Evolutionary conservation across 2,329 filamentous ascomycete genomes (phyloP), one percentile per base, ranked within the genome.

Genomic region (Zalaria obscura): DNA sequence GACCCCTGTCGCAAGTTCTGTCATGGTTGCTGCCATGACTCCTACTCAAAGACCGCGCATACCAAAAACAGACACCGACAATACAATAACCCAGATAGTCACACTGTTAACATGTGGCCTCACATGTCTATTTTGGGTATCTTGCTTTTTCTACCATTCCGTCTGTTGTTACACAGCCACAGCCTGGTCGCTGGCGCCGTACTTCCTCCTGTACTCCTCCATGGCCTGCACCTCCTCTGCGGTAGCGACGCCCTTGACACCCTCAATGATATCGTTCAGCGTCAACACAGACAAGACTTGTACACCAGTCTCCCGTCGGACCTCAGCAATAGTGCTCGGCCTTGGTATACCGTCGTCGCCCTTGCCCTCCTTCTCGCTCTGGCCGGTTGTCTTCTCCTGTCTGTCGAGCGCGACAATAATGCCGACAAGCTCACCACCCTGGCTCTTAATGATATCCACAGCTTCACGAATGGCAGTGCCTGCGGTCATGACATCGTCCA

Each of bases 401-500:
- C 89, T 75, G 63, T 95, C 86, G 50, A 95, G 72, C 3, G 88
- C 83, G 28, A 98, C 83, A 18, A 95, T 75, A 43, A 96, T 88
- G 27, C 87, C 89, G 3, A 82, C 83, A 25, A 96, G 77, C 39
- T 74, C 76, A 2, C 89, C 91, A 3, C 89, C 91, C 59, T 93
- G 82, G 52, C 76, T 76, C 53, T 78, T 73, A 58, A 96, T 94
- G 62, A 94, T 91, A 41, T 78, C 78, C 46, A 96, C 87, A 9
- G 89, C 86, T 62, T 96, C 88, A 44, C 87, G 74, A 67, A 95
- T 88, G 34, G 91, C 91, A 1, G 88, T 96, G 27, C 91, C 91
- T 1, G 87, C 89, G 1, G 88, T 95, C 55, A 96, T 89, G 43
- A 98, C 89, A 64, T 96, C 91, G 68, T 98, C 91, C 34, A 98